These are phyloP conservation scores for Kwoniella pini DNA, from an alignment of 768 basidiomycete genomes.

Conservation along the genomic window DNA sequence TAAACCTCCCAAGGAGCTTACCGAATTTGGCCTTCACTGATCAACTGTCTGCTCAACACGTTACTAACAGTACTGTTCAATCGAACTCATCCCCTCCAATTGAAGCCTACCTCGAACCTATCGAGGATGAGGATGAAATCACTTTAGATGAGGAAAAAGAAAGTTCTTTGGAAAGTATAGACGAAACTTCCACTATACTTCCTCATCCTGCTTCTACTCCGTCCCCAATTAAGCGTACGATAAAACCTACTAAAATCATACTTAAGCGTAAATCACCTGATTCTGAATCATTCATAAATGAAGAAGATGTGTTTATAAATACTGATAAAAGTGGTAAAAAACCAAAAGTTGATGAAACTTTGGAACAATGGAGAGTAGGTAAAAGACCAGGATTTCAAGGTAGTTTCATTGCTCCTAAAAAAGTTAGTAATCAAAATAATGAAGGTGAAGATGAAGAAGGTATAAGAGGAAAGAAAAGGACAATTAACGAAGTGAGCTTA, in stretches of 20 bases:
- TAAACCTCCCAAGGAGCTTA: neutral
- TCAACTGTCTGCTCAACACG: too few relatives aligned
- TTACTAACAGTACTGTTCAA: too few relatives aligned
- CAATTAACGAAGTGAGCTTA: constrained; percentile 24
- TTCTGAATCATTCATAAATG: neutral
- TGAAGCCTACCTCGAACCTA: constrained; percentile 1
- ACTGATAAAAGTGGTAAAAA: neutral
- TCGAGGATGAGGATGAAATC: neutral
- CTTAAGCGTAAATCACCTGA: constrained; percentile 17
- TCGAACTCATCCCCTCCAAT: too few relatives aligned
- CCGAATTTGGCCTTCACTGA: too few relatives aligned
- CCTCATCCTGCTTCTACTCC: neutral
- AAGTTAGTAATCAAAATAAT: neutral
- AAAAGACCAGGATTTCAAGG: constrained; percentile 43
- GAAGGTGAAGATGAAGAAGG: neutral
- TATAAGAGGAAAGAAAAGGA: constrained; percentile 13
- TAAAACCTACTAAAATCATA: constrained; percentile 4
- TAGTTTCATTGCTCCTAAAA: constrained; percentile 17
- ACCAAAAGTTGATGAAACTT: neutral
- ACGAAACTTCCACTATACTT: neutral
- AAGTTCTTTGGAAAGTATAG: constrained; percentile 9
- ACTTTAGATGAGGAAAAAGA: neutral
- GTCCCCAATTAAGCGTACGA: neutral
- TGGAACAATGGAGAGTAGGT: constrained; percentile 41
- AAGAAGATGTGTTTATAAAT: constrained; percentile 4